phyloP scores from a whole-genome alignment of 2,329 filamentous ascomycete genomes.

The Calonectria naviculata region DNA sequence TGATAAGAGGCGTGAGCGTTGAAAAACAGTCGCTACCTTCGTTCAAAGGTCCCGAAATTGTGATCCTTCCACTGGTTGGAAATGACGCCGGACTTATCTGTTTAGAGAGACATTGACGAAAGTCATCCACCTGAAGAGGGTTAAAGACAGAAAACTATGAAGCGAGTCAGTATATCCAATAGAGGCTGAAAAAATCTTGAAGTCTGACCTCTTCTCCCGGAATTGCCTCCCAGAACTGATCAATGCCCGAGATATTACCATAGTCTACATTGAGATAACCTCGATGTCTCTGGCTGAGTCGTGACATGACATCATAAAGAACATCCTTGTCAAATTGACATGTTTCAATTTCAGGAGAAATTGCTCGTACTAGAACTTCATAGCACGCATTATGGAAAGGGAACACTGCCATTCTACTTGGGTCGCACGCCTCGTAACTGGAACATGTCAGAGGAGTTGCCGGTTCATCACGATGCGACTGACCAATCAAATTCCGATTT shows the following conservation, averaged over 20 bases:
- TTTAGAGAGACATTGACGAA: neutral
- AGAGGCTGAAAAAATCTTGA: no score
- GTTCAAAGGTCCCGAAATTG: no score
- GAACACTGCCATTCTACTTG: neutral
- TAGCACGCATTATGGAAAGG: slow-evolving; percentile 18
- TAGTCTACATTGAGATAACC: slow-evolving; percentile 11
- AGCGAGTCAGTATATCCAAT: neutral
- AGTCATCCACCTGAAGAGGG: neutral
- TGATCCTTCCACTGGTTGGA: neutral
- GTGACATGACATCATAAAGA: slow-evolving; percentile 5
- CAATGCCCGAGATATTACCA: neutral
- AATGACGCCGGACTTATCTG: neutral
- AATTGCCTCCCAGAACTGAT: slow-evolving; percentile 10
- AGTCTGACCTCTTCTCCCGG: slow-evolving; percentile 17
- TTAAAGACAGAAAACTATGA: slow-evolving; percentile 10
- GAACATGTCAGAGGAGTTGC: neutral
- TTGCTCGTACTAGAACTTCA: neutral
- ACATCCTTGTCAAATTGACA: neutral
- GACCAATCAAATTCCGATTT: neutral
- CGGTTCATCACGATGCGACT: neutral
- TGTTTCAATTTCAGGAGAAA: neutral
- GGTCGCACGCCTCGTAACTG: neutral
- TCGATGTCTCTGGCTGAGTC: neutral
- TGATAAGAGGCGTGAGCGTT: neutral
- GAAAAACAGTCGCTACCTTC: neutral